These are phyloP conservation scores for Echium plantagineum DNA, from an alignment of 257 asterid genomes.

Conservation along the genomic window DNA sequence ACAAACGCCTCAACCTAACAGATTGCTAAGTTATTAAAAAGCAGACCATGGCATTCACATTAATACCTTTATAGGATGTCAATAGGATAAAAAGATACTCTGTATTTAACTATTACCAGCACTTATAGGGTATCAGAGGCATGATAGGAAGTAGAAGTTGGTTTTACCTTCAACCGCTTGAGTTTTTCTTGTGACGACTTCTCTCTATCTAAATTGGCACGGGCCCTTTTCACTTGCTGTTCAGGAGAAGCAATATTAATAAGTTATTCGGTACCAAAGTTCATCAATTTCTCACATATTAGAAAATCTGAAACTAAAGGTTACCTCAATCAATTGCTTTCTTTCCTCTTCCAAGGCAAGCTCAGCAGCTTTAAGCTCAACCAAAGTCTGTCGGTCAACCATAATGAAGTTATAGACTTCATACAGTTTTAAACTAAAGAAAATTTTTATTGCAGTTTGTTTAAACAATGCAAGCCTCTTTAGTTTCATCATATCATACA, in stretches of 20 bases:
- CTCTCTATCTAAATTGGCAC: slow-evolving; percentile 37
- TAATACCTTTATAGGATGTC: too few relatives aligned
- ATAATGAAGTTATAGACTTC: background rate
- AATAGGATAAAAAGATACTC: too few relatives aligned
- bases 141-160: background rate
- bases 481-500: too few relatives aligned
- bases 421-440: background rate
- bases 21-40: too few relatives aligned
- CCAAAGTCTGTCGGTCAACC: slow-evolving; percentile 36
- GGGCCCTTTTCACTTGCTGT: slow-evolving; percentile 44
- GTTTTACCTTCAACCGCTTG: slow-evolving; percentile 58
- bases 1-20: too few relatives aligned
- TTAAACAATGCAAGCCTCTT: too few relatives aligned
- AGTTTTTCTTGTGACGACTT: slow-evolving; percentile 35
- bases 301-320: background rate
- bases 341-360: slow-evolving; percentile 41
- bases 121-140: background rate
- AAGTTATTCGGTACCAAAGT: background rate
- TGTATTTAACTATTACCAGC: background rate
- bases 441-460: too few relatives aligned
- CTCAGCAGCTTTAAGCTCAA: slow-evolving; percentile 58
- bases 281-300: background rate
- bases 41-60: too few relatives aligned
- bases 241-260: slow-evolving; percentile 5
- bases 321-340: slow-evolving; percentile 58